phyloP scores from a whole-genome alignment of 129 eudicot species.

The Kitagawia praeruptora region DNA sequence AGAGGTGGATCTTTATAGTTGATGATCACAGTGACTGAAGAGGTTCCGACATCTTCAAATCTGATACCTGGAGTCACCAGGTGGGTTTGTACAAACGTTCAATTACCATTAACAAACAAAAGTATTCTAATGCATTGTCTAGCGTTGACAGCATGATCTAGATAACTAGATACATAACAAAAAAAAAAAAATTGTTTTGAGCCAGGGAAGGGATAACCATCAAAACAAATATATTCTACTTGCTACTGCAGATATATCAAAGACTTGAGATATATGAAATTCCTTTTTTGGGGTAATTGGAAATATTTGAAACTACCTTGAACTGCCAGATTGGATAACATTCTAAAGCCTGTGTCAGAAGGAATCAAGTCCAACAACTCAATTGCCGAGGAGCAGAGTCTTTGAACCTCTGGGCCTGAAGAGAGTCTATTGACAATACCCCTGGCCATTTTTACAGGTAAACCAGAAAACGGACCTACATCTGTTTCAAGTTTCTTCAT shows the following conservation, averaged over 20 bases:
- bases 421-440: conserved; percentile 89
- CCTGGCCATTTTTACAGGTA: conserved; percentile 77
- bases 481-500: conserved; percentile 66
- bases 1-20: conserved; percentile 33
- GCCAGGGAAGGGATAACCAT: not conserved
- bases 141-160: conserved; percentile 54
- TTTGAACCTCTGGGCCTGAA: conserved; percentile 77
- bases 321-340: conserved; percentile 3
- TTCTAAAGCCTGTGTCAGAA: conserved; percentile 13
- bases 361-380: conserved; percentile 42
- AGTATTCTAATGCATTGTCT: conserved; percentile 8
- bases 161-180: not conserved
- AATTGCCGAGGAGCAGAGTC: conserved; percentile 61
- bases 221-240: not conserved
- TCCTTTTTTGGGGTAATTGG: not conserved
- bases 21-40: conserved; percentile 54
- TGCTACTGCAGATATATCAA: not conserved
- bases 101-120: not conserved
- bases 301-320: conserved; percentile 1
- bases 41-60: conserved; percentile 52
- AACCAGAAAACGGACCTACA: conserved; percentile 76
- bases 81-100: conserved; percentile 25
- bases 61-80: conserved; percentile 32
- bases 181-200: not conserved
- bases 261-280: not conserved